Evolutionary conservation across 139 green algal genomes (phyloP), one percentile per base, ranked within the genome.

Genomic region (Closterium sp.): DNA sequence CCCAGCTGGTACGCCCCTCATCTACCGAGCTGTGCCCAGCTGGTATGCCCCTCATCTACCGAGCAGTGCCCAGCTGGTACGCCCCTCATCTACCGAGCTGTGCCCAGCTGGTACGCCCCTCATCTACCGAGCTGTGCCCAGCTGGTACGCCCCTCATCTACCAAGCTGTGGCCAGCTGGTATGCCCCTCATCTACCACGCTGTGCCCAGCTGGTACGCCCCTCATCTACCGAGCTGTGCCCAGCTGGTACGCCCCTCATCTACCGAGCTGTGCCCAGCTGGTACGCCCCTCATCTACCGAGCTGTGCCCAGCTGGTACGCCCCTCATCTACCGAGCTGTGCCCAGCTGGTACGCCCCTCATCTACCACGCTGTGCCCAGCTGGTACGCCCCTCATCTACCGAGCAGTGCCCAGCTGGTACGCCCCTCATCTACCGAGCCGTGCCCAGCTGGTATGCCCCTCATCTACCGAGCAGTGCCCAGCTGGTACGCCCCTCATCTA

Each of bases 301-400:
- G 97, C 98, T 21, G 97, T 99, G 86, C 98, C 98, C 35, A 97
- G 95, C 66, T 99, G 98, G 98, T 94, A 99, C 98, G 33, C 94
- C 94, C 7, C 91, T 95, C 30, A 93, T 96, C 85, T 96, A 95
- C 93, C 93, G 97, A 34, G 97, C 98, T 21, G 97, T 99, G 86
- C 98, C 98, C 35, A 97, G 95, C 66, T 99, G 98, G 98, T 94
- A n/a, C 1, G 87, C 34, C 1, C 34, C n/a, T 10, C 86, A 90
- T 10, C 36, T 28, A 21, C 25, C 34, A n/a, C n/a, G n/a, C n/a
- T n/a, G n/a, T n/a, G n/a, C n/a, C n/a, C n/a, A n/a, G n/a, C n/a
- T n/a, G n/a, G n/a, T n/a, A 99, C 98, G 33, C 94, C 94, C 7
- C 91, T 95, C 30, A 93, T 96, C 85, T 96, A 95, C 93, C 93